Conservation (phyloP, 352 stramenopile genomes). For the Phytopythium litorale region DNA sequence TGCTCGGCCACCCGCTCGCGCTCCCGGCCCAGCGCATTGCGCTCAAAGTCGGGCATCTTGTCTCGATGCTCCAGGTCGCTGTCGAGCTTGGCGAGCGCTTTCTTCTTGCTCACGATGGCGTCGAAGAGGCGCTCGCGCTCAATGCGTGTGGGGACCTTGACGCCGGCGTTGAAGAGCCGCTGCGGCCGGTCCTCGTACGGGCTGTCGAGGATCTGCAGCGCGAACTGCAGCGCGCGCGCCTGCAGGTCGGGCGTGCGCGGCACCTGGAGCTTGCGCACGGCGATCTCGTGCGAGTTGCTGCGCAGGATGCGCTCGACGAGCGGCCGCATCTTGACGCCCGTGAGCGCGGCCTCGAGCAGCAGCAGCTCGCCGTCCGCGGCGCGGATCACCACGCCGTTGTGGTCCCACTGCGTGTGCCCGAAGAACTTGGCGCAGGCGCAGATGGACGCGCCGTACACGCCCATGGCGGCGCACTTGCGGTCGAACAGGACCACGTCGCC, state of each 20-base stretch:
- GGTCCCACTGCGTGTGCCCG: conserved; percentile 78
- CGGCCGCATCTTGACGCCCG: conserved; percentile 81
- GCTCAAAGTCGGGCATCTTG: conserved; percentile 73
- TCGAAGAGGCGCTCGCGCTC: conserved; percentile 77
- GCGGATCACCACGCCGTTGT: conserved; percentile 79
- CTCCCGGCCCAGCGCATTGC: conserved; percentile 58
- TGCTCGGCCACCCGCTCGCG: conserved; percentile 37
- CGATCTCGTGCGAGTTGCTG: conserved; percentile 65
- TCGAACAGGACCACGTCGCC: conserved; percentile 83
- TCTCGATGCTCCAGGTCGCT: conserved; percentile 57
- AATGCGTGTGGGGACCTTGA: conserved; percentile 60
- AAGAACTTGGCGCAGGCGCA: conserved; percentile 81
- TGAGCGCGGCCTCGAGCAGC: conserved; percentile 69
- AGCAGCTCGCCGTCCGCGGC: conserved; percentile 44
- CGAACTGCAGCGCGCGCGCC: conserved; percentile 50
- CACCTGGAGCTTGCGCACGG: conserved; percentile 73
- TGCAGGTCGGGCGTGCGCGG: conserved; percentile 58
- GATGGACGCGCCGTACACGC: conserved; percentile 70
- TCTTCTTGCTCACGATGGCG: conserved; percentile 58
- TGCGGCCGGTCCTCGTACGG: conserved; percentile 79
- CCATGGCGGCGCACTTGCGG: conserved; percentile 72
- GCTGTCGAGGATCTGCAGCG: conserved; percentile 49
- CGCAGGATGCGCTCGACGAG: conserved; percentile 71
- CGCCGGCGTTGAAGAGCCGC: conserved; percentile 72
- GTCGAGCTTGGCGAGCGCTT: conserved; percentile 55